Conservation (phyloP, 1,139 yeast genomes). For the Kodamaea sp. region DNA sequence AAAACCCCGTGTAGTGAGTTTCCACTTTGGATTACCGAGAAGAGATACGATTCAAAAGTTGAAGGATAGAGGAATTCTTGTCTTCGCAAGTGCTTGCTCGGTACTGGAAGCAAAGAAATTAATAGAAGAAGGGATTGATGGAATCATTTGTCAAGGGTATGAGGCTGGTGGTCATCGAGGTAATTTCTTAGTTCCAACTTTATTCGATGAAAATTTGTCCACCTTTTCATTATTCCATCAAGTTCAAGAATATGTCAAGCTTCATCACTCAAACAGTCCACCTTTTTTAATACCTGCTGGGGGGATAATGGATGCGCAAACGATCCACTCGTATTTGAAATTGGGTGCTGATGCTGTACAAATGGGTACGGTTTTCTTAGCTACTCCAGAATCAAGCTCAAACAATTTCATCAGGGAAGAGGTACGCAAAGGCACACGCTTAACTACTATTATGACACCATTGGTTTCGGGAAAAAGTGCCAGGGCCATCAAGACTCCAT, state of each 20-base stretch:
- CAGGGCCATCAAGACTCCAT: constrained; percentile 35
- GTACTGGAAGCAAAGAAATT: constrained; percentile 35
- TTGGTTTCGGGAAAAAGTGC: constrained; percentile 43
- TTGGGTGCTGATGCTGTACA: constrained; percentile 50
- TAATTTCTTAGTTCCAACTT: constrained; percentile 28
- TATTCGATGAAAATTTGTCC: constrained; percentile 34
- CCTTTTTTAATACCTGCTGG: constrained; percentile 48
- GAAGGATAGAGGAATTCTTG: constrained; percentile 48
- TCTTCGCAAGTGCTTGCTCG: constrained; percentile 51
- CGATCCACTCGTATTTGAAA: constrained; percentile 26
- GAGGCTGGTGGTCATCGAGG: constrained; percentile 63
- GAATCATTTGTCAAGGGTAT: constrained; percentile 48
- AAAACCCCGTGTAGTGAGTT: constrained; percentile 37
- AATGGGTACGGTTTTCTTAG: constrained; percentile 47
- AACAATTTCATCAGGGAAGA: constrained; percentile 18
- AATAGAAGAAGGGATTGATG: constrained; percentile 33
- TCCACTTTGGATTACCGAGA: constrained; percentile 51
- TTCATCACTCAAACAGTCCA: constrained; percentile 6
- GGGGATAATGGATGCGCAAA: constrained; percentile 37
- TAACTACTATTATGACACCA: constrained; percentile 35
- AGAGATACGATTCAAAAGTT: constrained; percentile 38
- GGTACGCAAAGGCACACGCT: constrained; percentile 3
- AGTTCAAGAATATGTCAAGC: constrained; percentile 18
- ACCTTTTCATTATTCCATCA: constrained; percentile 33
- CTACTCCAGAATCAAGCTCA: constrained; percentile 32